phyloP scores from a whole-genome alignment of 805 yeast species.

The Saccharomyces jurei region DNA sequence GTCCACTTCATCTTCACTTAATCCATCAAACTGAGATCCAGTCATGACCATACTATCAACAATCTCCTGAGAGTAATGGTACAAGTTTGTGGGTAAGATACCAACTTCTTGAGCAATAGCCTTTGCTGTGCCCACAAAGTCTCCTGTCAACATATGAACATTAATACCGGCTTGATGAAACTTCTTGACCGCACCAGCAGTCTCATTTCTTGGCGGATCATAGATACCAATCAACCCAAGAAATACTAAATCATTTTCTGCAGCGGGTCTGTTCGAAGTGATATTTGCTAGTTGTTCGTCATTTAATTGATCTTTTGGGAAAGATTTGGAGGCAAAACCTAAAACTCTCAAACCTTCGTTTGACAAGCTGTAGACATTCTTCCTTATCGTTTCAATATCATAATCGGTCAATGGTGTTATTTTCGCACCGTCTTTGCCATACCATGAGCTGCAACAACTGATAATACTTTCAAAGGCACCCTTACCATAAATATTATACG shows the following conservation, averaged over 20 bases:
- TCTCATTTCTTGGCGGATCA: conserved; percentile 93
- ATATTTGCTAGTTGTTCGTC: conserved; percentile 21
- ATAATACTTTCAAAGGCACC: conserved; percentile 84
- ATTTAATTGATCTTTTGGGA: conserved; percentile 29
- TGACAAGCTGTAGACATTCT: conserved; percentile 60
- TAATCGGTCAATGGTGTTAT: conserved; percentile 43
- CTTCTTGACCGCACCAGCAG: conserved; percentile 61
- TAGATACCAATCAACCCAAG: conserved; percentile 89
- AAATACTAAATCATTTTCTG: conserved; percentile 60
- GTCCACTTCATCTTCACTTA: conserved; percentile 63
- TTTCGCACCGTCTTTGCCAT: conserved; percentile 45
- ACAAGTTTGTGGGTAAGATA: conserved; percentile 55
- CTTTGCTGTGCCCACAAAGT: conserved; percentile 76
- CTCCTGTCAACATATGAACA: conserved; percentile 97
- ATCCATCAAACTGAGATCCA: conserved; percentile 71
- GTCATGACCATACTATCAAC: conserved; percentile 62
- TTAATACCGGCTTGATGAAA: conserved; percentile 90
- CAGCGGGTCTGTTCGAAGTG: conserved; percentile 27
- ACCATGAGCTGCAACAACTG: conserved; percentile 50
- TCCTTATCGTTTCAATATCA: conserved; percentile 38
- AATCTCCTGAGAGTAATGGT: conserved; percentile 30
- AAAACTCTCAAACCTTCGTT: conserved; percentile 78
- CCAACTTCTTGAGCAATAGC: conserved; percentile 88
- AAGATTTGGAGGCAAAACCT: conserved; percentile 52
- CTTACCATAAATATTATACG: conserved; percentile 60